Evolutionary conservation across 164 flowering plant species (phyloP).

Genomic region (Liquidambar formosana): DNA sequence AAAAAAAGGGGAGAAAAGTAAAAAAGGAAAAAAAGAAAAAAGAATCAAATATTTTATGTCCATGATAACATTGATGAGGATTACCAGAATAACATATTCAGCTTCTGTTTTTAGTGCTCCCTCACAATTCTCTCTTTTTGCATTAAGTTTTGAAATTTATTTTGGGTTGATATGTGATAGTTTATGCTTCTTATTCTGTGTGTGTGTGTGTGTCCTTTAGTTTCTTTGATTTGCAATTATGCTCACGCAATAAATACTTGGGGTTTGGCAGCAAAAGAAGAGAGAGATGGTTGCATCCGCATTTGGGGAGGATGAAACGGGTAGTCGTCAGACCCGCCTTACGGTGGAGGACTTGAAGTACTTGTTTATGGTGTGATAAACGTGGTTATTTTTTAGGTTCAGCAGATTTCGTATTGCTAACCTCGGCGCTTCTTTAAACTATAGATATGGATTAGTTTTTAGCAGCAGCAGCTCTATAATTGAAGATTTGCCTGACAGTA

Average conservation of each 20-base stretch:
- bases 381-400: neutral
- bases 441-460: conserved; percentile 6
- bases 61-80: no score
- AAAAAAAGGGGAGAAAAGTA: no score
- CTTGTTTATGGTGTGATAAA: conserved; percentile 62
- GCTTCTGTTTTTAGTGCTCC: no score
- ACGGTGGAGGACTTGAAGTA: conserved; percentile 83
- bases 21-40: no score
- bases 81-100: no score
- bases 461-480: conserved; percentile 4
- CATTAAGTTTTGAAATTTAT: no score
- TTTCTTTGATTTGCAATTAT: neutral
- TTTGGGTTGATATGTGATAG: no score
- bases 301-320: conserved; percentile 86
- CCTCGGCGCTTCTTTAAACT: conserved; percentile 4
- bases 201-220: no score
- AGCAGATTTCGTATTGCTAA: conserved; percentile 10
- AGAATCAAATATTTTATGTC: no score
- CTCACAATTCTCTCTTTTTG: no score
- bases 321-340: conserved; percentile 67
- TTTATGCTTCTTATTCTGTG: no score
- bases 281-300: conserved; percentile 90
- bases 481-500: conserved; percentile 6
- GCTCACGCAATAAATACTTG: neutral
- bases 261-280: conserved; percentile 75